These are phyloP conservation scores for Pseudogymnoascus sp. DNA, from an alignment of 2,329 filamentous ascomycete genomes.

Conservation along the genomic window DNA sequence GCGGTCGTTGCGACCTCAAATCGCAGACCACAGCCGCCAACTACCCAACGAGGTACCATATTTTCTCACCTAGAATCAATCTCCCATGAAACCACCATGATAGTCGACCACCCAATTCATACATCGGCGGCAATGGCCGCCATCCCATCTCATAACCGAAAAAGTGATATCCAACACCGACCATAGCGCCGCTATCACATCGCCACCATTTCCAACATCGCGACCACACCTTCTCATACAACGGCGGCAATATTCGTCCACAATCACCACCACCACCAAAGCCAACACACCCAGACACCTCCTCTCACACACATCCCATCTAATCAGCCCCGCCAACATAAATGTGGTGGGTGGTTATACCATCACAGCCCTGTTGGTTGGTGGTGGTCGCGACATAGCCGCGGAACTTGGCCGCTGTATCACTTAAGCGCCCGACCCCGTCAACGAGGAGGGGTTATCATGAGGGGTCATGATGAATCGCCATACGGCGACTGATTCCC, in stretches of 20 bases:
- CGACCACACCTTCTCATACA: background rate
- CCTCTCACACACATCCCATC: background rate
- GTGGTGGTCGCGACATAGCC: background rate
- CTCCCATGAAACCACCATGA: background rate
- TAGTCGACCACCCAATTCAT: background rate
- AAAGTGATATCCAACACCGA: background rate
- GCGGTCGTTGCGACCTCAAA: background rate
- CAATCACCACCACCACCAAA: background rate
- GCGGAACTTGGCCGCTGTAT: background rate
- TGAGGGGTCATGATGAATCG: background rate
- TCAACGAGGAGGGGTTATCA: background rate
- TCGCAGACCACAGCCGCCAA: background rate
- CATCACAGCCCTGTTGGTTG: background rate
- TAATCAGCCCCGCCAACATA: background rate
- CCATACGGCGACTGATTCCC: background rate
- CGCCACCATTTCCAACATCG: background rate
- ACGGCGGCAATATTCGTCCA: background rate
- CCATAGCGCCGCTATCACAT: background rate
- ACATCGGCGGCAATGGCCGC: background rate
- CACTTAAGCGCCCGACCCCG: background rate
- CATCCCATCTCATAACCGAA: background rate
- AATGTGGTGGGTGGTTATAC: background rate
- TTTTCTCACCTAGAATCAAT: background rate
- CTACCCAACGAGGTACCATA: background rate
- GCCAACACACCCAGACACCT: background rate